Evolutionary conservation across 2,329 filamentous ascomycete genomes (phyloP).

Genomic region (Ophiostoma piceae): DNA sequence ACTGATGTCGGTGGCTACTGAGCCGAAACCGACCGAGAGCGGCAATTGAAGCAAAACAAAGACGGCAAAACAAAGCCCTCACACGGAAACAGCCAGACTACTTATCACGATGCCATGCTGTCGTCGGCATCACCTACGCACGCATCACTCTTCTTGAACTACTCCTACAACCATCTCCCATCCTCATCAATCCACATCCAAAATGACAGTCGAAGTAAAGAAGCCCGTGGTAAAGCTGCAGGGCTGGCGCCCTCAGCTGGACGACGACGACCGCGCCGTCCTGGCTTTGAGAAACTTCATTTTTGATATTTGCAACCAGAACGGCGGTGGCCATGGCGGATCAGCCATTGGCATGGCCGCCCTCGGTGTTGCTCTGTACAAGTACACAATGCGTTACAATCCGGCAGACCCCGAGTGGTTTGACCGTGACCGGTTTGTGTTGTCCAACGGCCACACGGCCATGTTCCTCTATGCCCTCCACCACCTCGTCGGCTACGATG

Average conservation of each 20-base stretch:
- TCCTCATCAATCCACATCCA: not conserved
- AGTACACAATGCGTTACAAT: constrained; percentile 57
- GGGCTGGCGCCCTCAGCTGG: not conserved
- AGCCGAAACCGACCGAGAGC: not conserved
- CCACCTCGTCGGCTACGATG: constrained; percentile 49
- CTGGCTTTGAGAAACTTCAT: constrained; percentile 26
- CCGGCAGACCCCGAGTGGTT: constrained; percentile 52
- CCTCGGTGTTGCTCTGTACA: constrained; percentile 52
- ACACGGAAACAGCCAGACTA: not conserved
- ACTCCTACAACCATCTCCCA: not conserved
- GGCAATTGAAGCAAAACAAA: not conserved
- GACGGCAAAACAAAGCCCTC: not conserved
- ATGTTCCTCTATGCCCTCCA: constrained; percentile 51
- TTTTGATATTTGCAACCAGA: constrained; percentile 24
- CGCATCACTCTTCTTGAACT: not conserved
- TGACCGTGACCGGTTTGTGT: constrained; percentile 58
- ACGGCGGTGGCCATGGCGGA: constrained; percentile 22
- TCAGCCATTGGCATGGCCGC: not conserved
- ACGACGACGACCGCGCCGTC: constrained; percentile 10
- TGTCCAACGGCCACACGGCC: constrained; percentile 55
- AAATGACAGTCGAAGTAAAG: not conserved
- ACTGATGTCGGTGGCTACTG: not conserved
- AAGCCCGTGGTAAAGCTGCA: not conserved
- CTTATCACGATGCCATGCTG: not conserved
- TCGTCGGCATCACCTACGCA: not conserved